A percentile compares a stretch with the other conserved stretches of the same genome.
Evolutionary conservation across 257 asterid genomes (phyloP).

Genomic region (Nyctanthes arbortristis): DNA sequence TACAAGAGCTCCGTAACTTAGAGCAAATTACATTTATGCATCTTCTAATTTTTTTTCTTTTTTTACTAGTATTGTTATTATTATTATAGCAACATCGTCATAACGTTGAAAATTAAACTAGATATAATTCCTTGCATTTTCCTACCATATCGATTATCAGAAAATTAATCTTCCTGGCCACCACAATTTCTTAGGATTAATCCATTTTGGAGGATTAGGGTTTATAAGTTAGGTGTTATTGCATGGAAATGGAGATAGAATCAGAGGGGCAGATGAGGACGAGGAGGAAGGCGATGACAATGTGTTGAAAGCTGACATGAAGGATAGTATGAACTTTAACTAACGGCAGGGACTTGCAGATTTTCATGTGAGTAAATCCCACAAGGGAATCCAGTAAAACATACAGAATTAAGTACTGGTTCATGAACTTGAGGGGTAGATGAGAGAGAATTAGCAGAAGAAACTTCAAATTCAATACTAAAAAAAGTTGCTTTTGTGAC

Average conservation of each 20-base stretch:
- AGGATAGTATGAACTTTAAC: slow-evolving; percentile 13
- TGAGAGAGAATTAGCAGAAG: no score
- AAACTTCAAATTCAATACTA: no score
- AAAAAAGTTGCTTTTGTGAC: no score
- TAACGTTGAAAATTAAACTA: no score
- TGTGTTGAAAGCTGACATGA: no score
- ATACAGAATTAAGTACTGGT: background rate
- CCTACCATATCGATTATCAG: background rate
- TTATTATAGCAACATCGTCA: no score
- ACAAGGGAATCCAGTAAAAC: background rate
- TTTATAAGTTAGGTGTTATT: slow-evolving; percentile 18
- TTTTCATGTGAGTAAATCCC: slow-evolving; percentile 8
- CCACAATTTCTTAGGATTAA: slow-evolving; percentile 14
- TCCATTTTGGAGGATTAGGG: slow-evolving; percentile 29
- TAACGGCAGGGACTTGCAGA: background rate
- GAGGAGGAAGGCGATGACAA: slow-evolving; percentile 17
- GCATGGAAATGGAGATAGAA: slow-evolving; percentile 14
- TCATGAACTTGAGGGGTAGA: background rate
- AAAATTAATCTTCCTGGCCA: no score
- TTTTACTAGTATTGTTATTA: no score
- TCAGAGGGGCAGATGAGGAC: background rate
- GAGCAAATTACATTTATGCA: no score
- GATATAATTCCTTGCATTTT: no score
- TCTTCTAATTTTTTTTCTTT: no score
- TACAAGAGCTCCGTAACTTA: no score